Evolutionary conservation across 192 early-diverging fungal species (phyloP), one percentile per base, ranked within the genome.

Genomic region (Dissophora globulifera): DNA sequence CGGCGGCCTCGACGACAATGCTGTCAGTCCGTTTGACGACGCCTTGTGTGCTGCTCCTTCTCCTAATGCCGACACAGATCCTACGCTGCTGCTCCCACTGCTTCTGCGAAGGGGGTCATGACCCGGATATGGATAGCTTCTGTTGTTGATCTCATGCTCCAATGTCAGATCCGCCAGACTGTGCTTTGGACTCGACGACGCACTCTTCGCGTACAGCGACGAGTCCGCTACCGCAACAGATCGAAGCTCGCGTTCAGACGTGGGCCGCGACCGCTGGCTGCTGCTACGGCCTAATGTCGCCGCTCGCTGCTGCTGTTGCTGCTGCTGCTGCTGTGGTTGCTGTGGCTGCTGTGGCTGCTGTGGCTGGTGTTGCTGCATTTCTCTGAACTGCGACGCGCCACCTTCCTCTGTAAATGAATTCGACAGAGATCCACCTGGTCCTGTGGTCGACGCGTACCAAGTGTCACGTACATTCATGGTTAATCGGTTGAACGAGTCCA

Each of bases 381-480:
- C 71, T 40, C 41, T 57, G 40, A 60, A 75, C 3, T 48, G 32
- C 4, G 67, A 46, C 53, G 50, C 17, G n/a, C n/a, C n/a, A 16
- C 45, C 25, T 19, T 42, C 58, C 20, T 59, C 47, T 30, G 38
- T 38, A 19, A 41, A 38, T 15, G 50, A 40, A 5, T 25, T 47
- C 26, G 53, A 11, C 26, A 41, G 51, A n/a, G 57, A 52, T 2
- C 47, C 7, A 9, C 41, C 20, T 13, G 25, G 40, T 2, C 25
- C 47, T 30, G 71, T 45, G 4, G 56, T 54, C 26, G 71, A 64
- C 0, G 62, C 52, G 53, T 75, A 66, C 71, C 71, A 75, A 4
- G 70, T 51, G n/a, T 72, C 69, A 0, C 69, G 69, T 29, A 70
- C 68, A 61, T 70, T 70, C 60, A 57, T 74, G 5, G 69, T 74